Base-by-base conservation (phyloP, 2,329 filamentous ascomycete species). In the Lasiodiplodia sp. region DNA sequence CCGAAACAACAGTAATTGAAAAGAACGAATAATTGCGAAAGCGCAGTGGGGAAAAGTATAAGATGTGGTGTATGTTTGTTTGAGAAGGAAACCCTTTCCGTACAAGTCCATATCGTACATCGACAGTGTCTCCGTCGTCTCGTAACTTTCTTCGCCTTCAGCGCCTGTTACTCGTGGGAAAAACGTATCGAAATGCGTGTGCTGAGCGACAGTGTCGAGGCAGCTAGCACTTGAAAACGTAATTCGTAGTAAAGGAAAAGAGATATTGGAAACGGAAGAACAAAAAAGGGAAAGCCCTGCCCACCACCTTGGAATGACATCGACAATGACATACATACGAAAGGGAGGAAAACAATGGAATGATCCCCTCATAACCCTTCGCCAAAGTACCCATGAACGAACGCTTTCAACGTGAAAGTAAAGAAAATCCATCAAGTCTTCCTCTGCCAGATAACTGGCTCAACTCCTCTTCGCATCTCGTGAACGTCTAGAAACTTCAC, bases 331-430 rank as follows among this genome's bases (percentile, higher is more conserved):
- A 65, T 53, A 34, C 31, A 11, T 28, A 51, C 31, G 58, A n/a
- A 31, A 65, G 34, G 18, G n/a, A n/a, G 38, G 51, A 40, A 31
- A 47, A 16, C 38, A 66, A 66, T 37, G n/a, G 21, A 38, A 52
- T 14, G 14, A n/a, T 37, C n/a, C 38, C 28, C 28, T 52, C 25
- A n/a, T 49, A 34, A 56, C 28, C 51, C 18, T 56, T 56, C 53
- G 53, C 40, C 58, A 49, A 49, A 37, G 28, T 21, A 49, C 28
- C 40, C 40, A 49, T n/a, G 31, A 64, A 64, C 47, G 60, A 53
- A 64, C 47, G 60, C 58, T 51, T 31, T 49, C 25, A 62, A 44
- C 37, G 34, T 51, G 58, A n/a, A 62, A 34, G 28, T 28, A 47
- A 62, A 62, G 25, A 28, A 49, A 62, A 49, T 12, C 21, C 18